phyloP scores from a whole-genome alignment of 192 early-diverging fungal genomes.

The Paraglomus occultum region DNA sequence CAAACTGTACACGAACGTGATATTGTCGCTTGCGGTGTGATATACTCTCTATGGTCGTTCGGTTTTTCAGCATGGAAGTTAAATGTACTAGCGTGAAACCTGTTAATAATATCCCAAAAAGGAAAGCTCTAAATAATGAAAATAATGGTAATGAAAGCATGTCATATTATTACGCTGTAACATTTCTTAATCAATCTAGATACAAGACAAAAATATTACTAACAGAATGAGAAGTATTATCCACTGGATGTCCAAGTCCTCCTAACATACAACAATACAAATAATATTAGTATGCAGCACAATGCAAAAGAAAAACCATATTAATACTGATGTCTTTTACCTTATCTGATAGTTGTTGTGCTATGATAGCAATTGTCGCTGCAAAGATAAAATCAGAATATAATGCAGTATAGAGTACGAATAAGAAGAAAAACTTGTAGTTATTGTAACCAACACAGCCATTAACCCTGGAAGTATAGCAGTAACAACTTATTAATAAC shows the following conservation, averaged over 20 bases:
- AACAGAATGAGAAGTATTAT: conserved; percentile 17
- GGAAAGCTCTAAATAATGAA: conserved; percentile 2
- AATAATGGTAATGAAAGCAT: not conserved
- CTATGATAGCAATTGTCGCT: conserved; percentile 32
- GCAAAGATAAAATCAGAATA: conserved; percentile 27
- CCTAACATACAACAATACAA: conserved; percentile 14
- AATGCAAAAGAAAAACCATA: not conserved
- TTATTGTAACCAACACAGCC: conserved; percentile 51
- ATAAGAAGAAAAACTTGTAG: conserved; percentile 39
- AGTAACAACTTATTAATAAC: not conserved
- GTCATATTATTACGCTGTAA: not conserved
- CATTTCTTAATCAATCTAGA: not conserved
- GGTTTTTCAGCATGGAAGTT: conserved; percentile 44
- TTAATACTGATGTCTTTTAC: not conserved
- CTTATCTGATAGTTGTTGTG: conserved; percentile 11
- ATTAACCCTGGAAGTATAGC: conserved; percentile 44
- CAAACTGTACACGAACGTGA: conserved; percentile 21
- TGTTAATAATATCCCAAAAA: conserved; percentile 48
- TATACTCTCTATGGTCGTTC: conserved; percentile 51
- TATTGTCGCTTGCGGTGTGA: conserved; percentile 5
- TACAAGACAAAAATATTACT: not conserved
- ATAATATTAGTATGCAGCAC: not conserved
- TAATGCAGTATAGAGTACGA: conserved; percentile 35
- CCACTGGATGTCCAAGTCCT: conserved; percentile 22
- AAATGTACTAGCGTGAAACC: conserved; percentile 53